Conservation (phyloP, 192 early-diverging fungal genomes). For the Helicostylum pulchrum region DNA sequence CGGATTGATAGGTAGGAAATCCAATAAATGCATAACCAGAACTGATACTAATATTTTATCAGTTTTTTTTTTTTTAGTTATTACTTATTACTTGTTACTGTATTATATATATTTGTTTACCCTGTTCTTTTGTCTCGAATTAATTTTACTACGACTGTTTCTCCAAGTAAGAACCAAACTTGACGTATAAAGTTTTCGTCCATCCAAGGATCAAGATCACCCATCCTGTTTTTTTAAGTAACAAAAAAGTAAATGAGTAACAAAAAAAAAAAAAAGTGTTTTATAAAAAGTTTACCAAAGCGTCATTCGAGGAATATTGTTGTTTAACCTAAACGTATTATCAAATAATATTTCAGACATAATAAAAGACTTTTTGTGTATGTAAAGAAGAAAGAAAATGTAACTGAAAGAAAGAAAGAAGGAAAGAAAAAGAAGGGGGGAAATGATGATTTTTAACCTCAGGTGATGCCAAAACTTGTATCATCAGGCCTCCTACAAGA, state of each 20-base stretch:
- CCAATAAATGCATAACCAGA: slow-evolving; percentile 96
- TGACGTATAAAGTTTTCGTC: slow-evolving; percentile 85
- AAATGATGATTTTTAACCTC: no score
- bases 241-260: not conserved
- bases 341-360: not conserved
- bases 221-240: slow-evolving; percentile 61
- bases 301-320: not conserved
- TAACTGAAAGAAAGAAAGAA: not conserved
- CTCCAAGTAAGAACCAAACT: slow-evolving; percentile 80
- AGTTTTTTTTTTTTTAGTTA: slow-evolving; percentile 3
- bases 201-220: slow-evolving; percentile 97
- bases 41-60: slow-evolving; percentile 39
- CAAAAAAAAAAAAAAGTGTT: not conserved
- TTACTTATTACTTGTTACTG: no score
- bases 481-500: no score
- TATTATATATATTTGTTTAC: slow-evolving; percentile 37
- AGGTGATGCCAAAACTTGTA: no score
- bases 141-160: slow-evolving; percentile 77
- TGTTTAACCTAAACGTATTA: not conserved
- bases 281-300: not conserved
- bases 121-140: slow-evolving; percentile 88
- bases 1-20: slow-evolving; percentile 63
- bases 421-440: not conserved
- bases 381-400: not conserved
- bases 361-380: not conserved